Conservation (phyloP, 176 grass and related monocot species). For the Cenchrus purpureus region DNA sequence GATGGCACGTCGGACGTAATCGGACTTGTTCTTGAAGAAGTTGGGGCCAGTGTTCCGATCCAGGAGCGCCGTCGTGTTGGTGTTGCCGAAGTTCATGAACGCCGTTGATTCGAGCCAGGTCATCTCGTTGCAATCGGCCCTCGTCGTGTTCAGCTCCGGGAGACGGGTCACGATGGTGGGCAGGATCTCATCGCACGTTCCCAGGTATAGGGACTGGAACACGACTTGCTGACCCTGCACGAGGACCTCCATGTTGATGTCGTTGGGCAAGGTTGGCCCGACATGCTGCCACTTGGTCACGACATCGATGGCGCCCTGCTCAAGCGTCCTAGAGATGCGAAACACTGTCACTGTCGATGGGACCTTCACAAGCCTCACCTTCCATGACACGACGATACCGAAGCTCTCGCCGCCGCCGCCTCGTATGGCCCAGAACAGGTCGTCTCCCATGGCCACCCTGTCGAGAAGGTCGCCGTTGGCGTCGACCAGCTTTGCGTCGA, state of each 20-base stretch:
- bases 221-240: background rate
- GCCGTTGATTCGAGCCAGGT: constrained; percentile 42
- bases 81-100: constrained; percentile 5
- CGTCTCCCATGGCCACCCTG: constrained; percentile 49
- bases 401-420: constrained; percentile 61
- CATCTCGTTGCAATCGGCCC: constrained; percentile 46
- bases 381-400: constrained; percentile 54
- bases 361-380: constrained; percentile 42
- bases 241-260: constrained; percentile 40
- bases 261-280: constrained; percentile 20
- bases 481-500: constrained; percentile 59
- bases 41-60: constrained; percentile 5
- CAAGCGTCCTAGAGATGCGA: constrained; percentile 3
- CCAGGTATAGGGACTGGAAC: constrained; percentile 53
- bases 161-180: background rate
- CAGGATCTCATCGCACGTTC: constrained; percentile 13
- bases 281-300: constrained; percentile 55
- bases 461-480: constrained; percentile 46
- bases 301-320: constrained; percentile 36
- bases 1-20: constrained; percentile 48
- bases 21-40: constrained; percentile 56
- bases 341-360: constrained; percentile 36
- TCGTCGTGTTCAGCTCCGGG: constrained; percentile 38
- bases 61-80: constrained; percentile 14
- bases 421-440: constrained; percentile 58